Base-by-base conservation (phyloP, 148 eudicot genomes). In the Polygonum aviculare region DNA sequence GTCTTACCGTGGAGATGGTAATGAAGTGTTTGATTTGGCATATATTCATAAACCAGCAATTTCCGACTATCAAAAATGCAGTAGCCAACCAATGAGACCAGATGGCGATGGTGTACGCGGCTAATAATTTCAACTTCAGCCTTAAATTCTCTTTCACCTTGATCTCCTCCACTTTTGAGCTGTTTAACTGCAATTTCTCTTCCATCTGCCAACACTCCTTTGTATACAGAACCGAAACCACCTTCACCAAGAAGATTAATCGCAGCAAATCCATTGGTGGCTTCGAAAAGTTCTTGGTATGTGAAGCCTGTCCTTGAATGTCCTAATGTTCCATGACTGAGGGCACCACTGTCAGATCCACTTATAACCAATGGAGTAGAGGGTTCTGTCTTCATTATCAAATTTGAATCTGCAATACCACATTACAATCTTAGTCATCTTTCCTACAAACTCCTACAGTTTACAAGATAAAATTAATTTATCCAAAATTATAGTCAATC, bases 71-170 rank as follows among this genome's bases (percentile, higher is more conserved):
- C 91, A 44, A 41, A 82, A 77, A 86, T 88, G 87, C 94, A 90
- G 76, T 90, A 90, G 65, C 94, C 94, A 36, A 88, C 94, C 78
- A 90, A 86, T 74, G 94, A 86, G 79, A 90, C 94, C 83, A 90
- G 77, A 84, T 90, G 90, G 22, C 90, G 86, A 47, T 90, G 94
- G 77, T 90, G 94, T 78, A 90, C 80, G 15, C 94, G 83, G 54
- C 91, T 83, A 22, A 90, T 90, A 59, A 90, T 90, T 69, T 90
- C 94, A 48, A 90, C 90, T 85, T 90, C 94, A 49, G 94, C 89
- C 77, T 76, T 86, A 72, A 90, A 90, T 67, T 90, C 91, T 44
- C 91, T 80, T 57, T 90, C 94, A 59, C 94, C 94, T 40, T 90
- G 94, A 21, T 85, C 81, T 22, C 91, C 94, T 7, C 90, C 91